Evolutionary conservation across 108 stramenopile genomes (phyloP).

Genomic region (Epithemia pelagica): DNA sequence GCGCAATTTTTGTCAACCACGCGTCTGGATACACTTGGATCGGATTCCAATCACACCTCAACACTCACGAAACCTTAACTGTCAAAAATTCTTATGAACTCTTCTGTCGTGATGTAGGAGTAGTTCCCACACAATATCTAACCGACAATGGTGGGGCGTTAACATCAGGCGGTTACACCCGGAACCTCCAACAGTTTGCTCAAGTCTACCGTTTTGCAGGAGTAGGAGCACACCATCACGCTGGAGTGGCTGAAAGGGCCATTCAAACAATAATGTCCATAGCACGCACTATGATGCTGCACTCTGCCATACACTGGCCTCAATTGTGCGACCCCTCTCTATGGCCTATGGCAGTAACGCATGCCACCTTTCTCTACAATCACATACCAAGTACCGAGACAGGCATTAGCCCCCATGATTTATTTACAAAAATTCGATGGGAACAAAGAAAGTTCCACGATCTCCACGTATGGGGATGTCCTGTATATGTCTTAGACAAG

Average conservation of each 20-base stretch:
- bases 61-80: constrained; percentile 11
- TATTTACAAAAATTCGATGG: constrained; percentile 12
- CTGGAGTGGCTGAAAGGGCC: constrained; percentile 30
- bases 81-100: constrained; percentile 5
- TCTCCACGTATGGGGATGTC: constrained; percentile 36
- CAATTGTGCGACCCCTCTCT: constrained; percentile 14
- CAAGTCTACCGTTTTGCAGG: no score
- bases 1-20: constrained; percentile 44
- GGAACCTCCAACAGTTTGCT: constrained; percentile 5
- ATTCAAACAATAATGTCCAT: constrained; percentile 23
- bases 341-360: constrained; percentile 44
- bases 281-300: constrained; percentile 36
- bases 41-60: no score
- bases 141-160: constrained; percentile 16
- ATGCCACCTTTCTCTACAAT: constrained; percentile 32
- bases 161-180: constrained; percentile 4
- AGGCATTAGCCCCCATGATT: constrained; percentile 11
- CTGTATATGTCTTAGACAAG: constrained; percentile 23
- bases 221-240: no score
- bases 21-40: constrained; percentile 25
- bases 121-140: no score
- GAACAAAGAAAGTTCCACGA: background rate
- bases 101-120: constrained; percentile 2
- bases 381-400: constrained; percentile 14
- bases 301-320: constrained; percentile 33